Base-by-base conservation (phyloP, 78 protist species). In the Anaeramoeba ignava region DNA sequence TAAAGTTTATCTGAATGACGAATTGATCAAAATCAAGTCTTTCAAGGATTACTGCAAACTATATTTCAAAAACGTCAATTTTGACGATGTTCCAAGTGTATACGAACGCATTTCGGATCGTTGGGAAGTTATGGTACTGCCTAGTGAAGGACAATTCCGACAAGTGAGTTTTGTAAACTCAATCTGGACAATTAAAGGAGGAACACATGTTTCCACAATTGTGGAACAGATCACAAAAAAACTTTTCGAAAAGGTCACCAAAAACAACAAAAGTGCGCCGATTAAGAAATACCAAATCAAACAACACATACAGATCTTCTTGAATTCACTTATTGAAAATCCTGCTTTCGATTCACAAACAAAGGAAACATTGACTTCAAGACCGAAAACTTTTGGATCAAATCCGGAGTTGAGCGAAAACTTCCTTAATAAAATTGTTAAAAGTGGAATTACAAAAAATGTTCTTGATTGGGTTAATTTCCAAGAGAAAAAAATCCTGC, bases 281-380 rank as follows among this genome's bases (percentile, higher is more conserved):
- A 33, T 31, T 67, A 89, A 89, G 3, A 42, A 82, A 36, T 40
- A 42, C 81, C 0, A 1, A 33, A 83, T 96, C 85, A 92, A 91
- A 80, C 54, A 82, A 78, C 91, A 90, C 83, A 54, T 96, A 79
- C 89, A 82, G 83, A 39, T 96, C 78, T 98, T 97, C 85, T 89
- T 97, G 86, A 95, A 94, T 86, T 82, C 91, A 39, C 90, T 93
- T 67, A 92, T 98, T 80, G 96, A 91, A 80, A 96, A 98, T 85
- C 99, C 99, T 33, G 78, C 94, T 27, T 98, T 98, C 86, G 96
- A 94, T 85, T 87, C 94, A 42, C 99, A 97, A 90, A 94, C 94
- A 39, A 96, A 96, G 82, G 97, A 94, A 86, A 90, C 91, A 73
- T 85, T 96, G 79, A 91, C 90, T 8, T 91, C 92, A 1, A 42